A percentile compares a stretch with the other conserved stretches of the same genome.
Conservation (phyloP, 1,139 yeast species). For the Suhomyces atakaporum region DNA sequence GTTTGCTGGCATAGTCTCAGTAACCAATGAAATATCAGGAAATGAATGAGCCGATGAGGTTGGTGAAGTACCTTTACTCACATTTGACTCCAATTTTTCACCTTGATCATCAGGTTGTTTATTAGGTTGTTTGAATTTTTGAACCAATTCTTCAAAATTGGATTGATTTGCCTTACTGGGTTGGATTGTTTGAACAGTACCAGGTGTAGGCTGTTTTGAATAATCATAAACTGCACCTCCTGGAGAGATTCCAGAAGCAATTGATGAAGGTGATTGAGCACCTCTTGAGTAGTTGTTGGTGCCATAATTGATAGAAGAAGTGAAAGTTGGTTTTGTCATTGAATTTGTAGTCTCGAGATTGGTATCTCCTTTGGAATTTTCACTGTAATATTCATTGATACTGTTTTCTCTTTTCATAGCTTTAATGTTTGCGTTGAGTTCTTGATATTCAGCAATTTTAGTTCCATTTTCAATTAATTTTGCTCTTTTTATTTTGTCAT, state of each 20-base stretch:
- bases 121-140: slow-evolving; percentile 28
- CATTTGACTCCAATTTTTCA: slow-evolving; percentile 5
- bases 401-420: slow-evolving; percentile 27
- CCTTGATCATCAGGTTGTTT: slow-evolving; percentile 8
- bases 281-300: slow-evolving; percentile 8
- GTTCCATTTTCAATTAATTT: slow-evolving; percentile 44
- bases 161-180: not conserved
- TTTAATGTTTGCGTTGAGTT: slow-evolving; percentile 30
- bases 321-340: slow-evolving; percentile 2
- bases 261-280: slow-evolving; percentile 17
- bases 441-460: slow-evolving; percentile 42
- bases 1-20: slow-evolving; percentile 45
- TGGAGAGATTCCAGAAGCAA: slow-evolving; percentile 36
- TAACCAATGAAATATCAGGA: slow-evolving; percentile 50
- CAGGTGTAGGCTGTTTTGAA: slow-evolving; percentile 1
- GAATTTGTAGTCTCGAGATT: not conserved
- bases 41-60: slow-evolving; percentile 42
- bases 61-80: slow-evolving; percentile 37
- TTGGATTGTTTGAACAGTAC: not conserved
- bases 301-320: slow-evolving; percentile 10
- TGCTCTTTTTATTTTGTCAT: slow-evolving; percentile 48
- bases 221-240: slow-evolving; percentile 25
- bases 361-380: not conserved
- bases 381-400: slow-evolving; percentile 21
- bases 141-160: slow-evolving; percentile 36